Conservation (phyloP, 78 protist species). For the Anaeramoeba ignava region DNA sequence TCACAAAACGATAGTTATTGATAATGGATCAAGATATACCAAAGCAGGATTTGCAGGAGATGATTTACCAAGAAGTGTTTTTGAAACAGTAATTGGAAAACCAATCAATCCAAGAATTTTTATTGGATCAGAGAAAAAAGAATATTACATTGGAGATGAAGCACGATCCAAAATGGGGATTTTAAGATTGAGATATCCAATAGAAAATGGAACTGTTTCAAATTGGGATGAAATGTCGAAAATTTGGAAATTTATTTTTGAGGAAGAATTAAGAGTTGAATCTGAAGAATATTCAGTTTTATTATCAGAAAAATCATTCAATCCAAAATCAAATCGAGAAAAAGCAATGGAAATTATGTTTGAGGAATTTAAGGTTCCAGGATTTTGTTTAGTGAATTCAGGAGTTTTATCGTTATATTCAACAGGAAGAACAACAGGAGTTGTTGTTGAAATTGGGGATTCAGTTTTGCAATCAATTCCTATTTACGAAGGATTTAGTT, state of each 20-base stretch:
- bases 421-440: constrained; percentile 23
- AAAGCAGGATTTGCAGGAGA: not conserved
- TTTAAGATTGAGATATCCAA: not conserved
- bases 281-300: constrained; percentile 14
- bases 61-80: not conserved
- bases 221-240: constrained; percentile 20
- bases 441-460: constrained; percentile 32
- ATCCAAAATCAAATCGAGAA: constrained; percentile 7
- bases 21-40: not conserved
- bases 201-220: not conserved
- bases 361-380: constrained; percentile 28
- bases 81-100: not conserved
- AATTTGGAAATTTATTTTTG: constrained; percentile 19
- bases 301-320: constrained; percentile 13
- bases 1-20: not conserved
- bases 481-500: constrained; percentile 18
- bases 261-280: constrained; percentile 9
- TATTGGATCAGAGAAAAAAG: not conserved
- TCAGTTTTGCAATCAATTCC: constrained; percentile 10
- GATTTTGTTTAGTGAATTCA: constrained; percentile 23
- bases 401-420: constrained; percentile 27
- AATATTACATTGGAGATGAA: not conserved
- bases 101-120: not conserved
- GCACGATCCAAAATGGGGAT: not conserved
- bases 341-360: constrained; percentile 19